These are phyloP conservation scores for Kregervanrija delftensis DNA, from an alignment of 805 yeast genomes.

Conservation along the genomic window DNA sequence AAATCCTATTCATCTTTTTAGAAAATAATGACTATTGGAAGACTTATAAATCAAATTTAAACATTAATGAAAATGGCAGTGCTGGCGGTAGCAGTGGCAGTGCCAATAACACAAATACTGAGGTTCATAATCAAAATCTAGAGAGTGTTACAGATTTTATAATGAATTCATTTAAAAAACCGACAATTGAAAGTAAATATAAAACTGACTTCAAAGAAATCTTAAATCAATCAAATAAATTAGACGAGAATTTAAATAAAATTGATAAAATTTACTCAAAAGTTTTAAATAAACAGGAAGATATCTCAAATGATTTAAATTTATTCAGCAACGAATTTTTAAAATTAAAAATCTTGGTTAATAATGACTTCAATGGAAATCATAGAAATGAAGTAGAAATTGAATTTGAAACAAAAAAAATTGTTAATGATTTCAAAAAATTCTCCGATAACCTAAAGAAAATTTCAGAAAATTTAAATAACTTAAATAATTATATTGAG, in stretches of 20 bases:
- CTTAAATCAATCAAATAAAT: conserved; percentile 71
- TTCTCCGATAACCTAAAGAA: conserved; percentile 35
- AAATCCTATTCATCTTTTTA: conserved; percentile 62
- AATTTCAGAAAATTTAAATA: conserved; percentile 22
- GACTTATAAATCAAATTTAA: conserved; percentile 53
- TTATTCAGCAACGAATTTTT: conserved; percentile 64
- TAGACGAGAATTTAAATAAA: conserved; percentile 75
- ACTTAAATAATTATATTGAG: conserved; percentile 47
- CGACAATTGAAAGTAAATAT: conserved; percentile 44
- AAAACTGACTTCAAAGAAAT: conserved; percentile 78
- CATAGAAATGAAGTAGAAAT: conserved; percentile 16
- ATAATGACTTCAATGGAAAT: conserved; percentile 28
- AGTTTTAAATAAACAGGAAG: conserved; percentile 65
- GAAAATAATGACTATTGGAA: conserved; percentile 67
- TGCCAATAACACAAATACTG: not conserved
- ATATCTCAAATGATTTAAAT: conserved; percentile 64
- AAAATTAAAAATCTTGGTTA: conserved; percentile 44
- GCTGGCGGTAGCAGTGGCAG: conserved; percentile 16
- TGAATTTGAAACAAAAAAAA: conserved; percentile 16
- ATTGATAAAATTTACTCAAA: conserved; percentile 74
- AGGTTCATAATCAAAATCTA: conserved; percentile 25
- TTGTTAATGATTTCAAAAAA: conserved; percentile 26
- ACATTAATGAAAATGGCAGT: conserved; percentile 23
- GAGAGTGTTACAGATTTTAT: conserved; percentile 88
- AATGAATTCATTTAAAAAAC: conserved; percentile 88